Conservation (phyloP, 2,329 filamentous ascomycete species). For the Gnomoniopsis smithogilvyi region DNA sequence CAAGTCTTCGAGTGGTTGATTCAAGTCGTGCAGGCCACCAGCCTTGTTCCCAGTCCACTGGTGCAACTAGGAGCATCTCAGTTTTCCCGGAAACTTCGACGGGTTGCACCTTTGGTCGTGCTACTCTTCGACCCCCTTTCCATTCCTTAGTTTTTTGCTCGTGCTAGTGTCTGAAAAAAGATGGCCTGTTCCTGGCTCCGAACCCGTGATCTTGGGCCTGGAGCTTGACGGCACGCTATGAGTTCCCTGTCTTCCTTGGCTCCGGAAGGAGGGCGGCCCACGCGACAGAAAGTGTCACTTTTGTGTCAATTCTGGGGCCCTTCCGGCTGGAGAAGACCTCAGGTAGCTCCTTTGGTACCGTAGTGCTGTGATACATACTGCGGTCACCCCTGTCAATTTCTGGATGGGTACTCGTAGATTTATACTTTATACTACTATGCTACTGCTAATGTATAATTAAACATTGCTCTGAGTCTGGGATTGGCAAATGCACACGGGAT, state of each 20-base stretch:
- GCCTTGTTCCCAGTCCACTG: not conserved
- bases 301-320: too few species aligned
- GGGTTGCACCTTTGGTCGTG: not conserved
- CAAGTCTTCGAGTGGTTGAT: not conserved
- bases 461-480: too few species aligned
- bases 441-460: not conserved
- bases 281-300: not conserved
- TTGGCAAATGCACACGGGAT: too few species aligned
- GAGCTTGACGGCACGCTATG: not conserved
- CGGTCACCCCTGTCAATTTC: not conserved
- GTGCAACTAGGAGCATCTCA: conserved; percentile 1
- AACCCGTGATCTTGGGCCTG: not conserved
- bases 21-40: not conserved
- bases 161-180: conserved; percentile 7
- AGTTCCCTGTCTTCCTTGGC: not conserved
- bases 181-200: conserved; percentile 11
- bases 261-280: conserved; percentile 1
- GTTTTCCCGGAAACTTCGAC: conserved; percentile 9
- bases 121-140: not conserved
- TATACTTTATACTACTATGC: not conserved
- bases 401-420: not conserved
- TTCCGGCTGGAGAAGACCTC: not conserved
- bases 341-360: too few species aligned
- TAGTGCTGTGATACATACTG: not conserved
- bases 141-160: not conserved